Conservation (phyloP, 2,329 filamentous ascomycete genomes). For the Botrytis galanthina region DNA sequence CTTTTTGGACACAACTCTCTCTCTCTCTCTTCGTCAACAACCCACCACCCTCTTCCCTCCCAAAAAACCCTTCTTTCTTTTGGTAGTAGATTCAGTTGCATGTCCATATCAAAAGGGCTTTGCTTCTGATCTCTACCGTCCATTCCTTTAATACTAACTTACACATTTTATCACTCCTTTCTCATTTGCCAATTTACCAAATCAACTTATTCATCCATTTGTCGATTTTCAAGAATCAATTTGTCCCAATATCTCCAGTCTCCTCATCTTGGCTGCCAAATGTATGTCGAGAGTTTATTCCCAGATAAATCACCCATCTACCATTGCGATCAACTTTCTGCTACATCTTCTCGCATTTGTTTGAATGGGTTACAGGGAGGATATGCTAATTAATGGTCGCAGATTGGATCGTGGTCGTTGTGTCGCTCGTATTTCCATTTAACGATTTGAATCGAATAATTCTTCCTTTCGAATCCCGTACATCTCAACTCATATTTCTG, state of each 20-base stretch:
- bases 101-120: slow-evolving; percentile 12
- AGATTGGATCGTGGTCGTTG: slow-evolving; percentile 20
- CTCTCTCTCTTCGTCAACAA: background rate
- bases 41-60: background rate
- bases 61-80: slow-evolving; percentile 4
- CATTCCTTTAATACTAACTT: slow-evolving; percentile 21
- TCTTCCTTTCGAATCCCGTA: background rate
- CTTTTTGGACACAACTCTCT: background rate
- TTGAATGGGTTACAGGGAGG: background rate
- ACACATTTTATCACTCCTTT: slow-evolving; percentile 14
- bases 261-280: slow-evolving; percentile 3
- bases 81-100: slow-evolving; percentile 23
- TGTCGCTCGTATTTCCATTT: slow-evolving; percentile 9
- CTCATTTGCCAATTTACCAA: slow-evolving; percentile 7
- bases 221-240: slow-evolving; percentile 15
- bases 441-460: slow-evolving; percentile 3
- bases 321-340: background rate
- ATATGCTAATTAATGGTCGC: slow-evolving; percentile 15
- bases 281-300: background rate
- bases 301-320: background rate
- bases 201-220: slow-evolving; percentile 16
- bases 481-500: slow-evolving; percentile 1
- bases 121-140: slow-evolving; percentile 24
- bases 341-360: background rate
- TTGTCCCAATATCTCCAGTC: background rate